A percentile compares a stretch with the other conserved stretches of the same genome.
Evolutionary conservation across 352 stramenopile species (phyloP).

Genomic region (Globisporangium cystogenes): DNA sequence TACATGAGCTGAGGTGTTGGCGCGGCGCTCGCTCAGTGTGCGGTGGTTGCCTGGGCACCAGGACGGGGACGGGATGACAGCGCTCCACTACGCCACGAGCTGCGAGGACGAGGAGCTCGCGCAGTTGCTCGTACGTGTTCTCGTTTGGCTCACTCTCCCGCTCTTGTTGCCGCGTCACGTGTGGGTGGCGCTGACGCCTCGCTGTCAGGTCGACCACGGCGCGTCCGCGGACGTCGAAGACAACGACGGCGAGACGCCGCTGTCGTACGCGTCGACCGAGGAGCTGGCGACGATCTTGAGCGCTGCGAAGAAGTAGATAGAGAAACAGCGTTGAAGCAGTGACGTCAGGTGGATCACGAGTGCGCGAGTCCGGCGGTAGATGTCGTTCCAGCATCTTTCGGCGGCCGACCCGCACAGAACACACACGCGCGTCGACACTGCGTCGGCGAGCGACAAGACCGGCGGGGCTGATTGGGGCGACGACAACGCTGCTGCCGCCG

Average conservation of each 20-base stretch:
- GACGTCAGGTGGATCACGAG: too few relatives aligned
- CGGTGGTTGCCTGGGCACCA: slow-evolving; percentile 14
- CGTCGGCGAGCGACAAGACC: too few relatives aligned
- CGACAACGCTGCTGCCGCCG: too few relatives aligned
- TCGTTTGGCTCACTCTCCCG: too few relatives aligned
- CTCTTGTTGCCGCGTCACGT: background rate
- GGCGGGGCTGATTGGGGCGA: too few relatives aligned
- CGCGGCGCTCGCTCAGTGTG: too few relatives aligned
- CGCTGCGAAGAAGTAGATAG: slow-evolving; percentile 10
- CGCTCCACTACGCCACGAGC: slow-evolving; percentile 69
- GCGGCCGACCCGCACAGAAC: too few relatives aligned
- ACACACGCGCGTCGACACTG: too few relatives aligned
- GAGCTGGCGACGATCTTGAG: slow-evolving; percentile 41
- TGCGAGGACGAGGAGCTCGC: slow-evolving; percentile 68
- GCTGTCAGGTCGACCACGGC: slow-evolving; percentile 45
- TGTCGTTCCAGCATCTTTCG: background rate
- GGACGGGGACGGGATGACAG: slow-evolving; percentile 76
- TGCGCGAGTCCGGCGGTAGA: too few relatives aligned
- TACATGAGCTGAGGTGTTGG: too few relatives aligned
- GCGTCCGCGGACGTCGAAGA: slow-evolving; percentile 55
- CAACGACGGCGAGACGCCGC: slow-evolving; percentile 60
- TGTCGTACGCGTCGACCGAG: slow-evolving; percentile 32
- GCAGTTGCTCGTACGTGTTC: slow-evolving; percentile 50
- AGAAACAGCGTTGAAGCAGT: too few relatives aligned
- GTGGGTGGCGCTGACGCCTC: too few relatives aligned